Conservation (phyloP, 495 filamentous ascomycete genomes). For the Patellaria atrata region DNA sequence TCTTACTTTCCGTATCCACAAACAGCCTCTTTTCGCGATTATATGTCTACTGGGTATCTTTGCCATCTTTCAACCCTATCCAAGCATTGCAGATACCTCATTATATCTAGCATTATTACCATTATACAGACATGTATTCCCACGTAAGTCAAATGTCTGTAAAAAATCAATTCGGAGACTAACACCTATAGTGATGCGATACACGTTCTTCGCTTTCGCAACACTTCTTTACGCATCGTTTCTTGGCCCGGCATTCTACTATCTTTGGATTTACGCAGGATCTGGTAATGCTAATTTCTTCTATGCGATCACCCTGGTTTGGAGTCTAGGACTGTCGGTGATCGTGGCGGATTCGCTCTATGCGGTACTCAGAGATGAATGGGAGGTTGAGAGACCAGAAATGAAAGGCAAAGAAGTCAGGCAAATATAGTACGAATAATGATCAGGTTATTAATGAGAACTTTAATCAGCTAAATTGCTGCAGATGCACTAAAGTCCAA, state of each 20-base stretch:
- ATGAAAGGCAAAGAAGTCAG: conserved; percentile 72
- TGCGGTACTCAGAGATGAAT: conserved; percentile 80
- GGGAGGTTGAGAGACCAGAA: conserved; percentile 83
- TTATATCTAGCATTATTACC: conserved; percentile 72
- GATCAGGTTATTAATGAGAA: no score
- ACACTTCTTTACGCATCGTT: conserved; percentile 75
- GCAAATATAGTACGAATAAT: conserved; percentile 55
- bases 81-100: conserved; percentile 74
- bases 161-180: conserved; percentile 1
- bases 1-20: conserved; percentile 54
- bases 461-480: no score
- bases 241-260: conserved; percentile 88
- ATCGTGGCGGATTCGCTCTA: conserved; percentile 75
- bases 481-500: no score
- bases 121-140: conserved; percentile 88
- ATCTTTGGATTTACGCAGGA: conserved; percentile 97
- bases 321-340: conserved; percentile 75
- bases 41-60: conserved; percentile 73
- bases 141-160: conserved; percentile 39
- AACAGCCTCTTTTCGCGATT: conserved; percentile 74
- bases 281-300: conserved; percentile 99
- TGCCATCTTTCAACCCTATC: conserved; percentile 90
- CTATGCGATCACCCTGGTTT: conserved; percentile 95
- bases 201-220: conserved; percentile 72
- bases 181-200: conserved; percentile 58